Percentiles rank a stretch among this genome's conserved stretches.
Evolutionary conservation across 306 rosid species (phyloP).

Genomic region (Quercus engelmannii): DNA sequence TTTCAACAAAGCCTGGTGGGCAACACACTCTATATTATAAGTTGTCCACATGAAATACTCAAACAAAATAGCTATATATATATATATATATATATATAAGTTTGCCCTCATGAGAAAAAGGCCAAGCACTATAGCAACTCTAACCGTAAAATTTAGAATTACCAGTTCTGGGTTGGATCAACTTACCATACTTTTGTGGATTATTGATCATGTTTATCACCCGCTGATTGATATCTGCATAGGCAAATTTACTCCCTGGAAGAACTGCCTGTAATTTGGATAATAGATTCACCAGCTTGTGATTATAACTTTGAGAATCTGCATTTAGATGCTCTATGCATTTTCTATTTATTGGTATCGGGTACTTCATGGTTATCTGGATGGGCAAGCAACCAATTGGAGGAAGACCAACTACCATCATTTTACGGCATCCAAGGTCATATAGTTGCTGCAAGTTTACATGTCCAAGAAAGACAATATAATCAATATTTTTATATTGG

Average conservation of each 20-base stretch:
- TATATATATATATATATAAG: too few species aligned
- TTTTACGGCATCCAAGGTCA: slow-evolving; percentile 36
- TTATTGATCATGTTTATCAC: slow-evolving; percentile 23
- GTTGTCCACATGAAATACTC: too few species aligned
- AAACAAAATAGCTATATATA: too few species aligned
- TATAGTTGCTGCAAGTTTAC: slow-evolving; percentile 23
- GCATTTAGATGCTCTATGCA: slow-evolving; percentile 26
- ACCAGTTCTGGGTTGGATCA: not conserved
- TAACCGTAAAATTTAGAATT: too few species aligned
- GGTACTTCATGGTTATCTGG: slow-evolving; percentile 21
- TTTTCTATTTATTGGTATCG: not conserved
- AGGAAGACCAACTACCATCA: slow-evolving; percentile 32
- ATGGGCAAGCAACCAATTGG: slow-evolving; percentile 49
- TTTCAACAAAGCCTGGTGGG: slow-evolving; percentile 31
- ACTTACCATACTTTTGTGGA: slow-evolving; percentile 29
- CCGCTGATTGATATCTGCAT: slow-evolving; percentile 22
- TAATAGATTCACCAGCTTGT: slow-evolving; percentile 26
- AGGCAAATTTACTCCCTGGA: slow-evolving; percentile 26
- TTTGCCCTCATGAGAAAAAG: too few species aligned
- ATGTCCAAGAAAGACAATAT: too few species aligned
- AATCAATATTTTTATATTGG: too few species aligned
- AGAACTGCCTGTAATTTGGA: slow-evolving; percentile 14
- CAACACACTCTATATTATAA: not conserved
- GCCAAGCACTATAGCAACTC: too few species aligned
- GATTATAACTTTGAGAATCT: slow-evolving; percentile 29